Evolutionary conservation across 331 rosid species (phyloP), one percentile per base, ranked within the genome.

Genomic region (Telfairia occidentalis): DNA sequence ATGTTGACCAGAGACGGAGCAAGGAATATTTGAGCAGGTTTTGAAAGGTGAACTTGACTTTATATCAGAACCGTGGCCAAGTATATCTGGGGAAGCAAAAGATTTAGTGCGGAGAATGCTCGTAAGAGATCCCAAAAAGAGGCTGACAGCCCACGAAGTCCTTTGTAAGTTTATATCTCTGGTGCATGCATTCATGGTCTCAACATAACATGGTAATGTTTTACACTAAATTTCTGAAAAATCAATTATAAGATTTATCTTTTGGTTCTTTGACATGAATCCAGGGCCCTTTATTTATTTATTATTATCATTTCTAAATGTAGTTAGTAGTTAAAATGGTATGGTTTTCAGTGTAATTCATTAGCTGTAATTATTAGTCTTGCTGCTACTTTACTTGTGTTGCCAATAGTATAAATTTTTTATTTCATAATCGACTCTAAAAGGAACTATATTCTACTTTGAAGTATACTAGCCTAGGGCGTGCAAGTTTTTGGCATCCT

Each of bases 21-120:
- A 88, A 79, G 97, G 96, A 80, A 95, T 95, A 82, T 91, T 95
- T 90, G 95, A 91, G 87, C 96, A 91, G 85, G 98, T 95, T 84
- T 86, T 95, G 76, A 90, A 85, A 85, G 97, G 97, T 0, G 92
- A 95, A 3, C 98, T 90, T 53, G 97, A 95, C 84, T 92, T 91
- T 78, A 48, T 80, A 30, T 91, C 98, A 80, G 98, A 91, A 77
- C 98, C 98, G 16, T 95, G 98, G 97, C 98, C 98, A 11, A 87
- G 77, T 70, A 90, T 95, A 86, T 91, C 98, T 10, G 92, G 83
- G 32, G 79, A 92, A 49, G 98, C 96, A 57, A 91, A 95, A 85
- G 98, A 91, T 81, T 87, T 95, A 81, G 93, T 95, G 80, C 87
- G 87, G 69, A 88, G 81, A 84, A 91, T 95, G 97, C 98, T 95